Evolutionary conservation across 257 asterid genomes (phyloP).

Genomic region (Voacanga thouarsii): DNA sequence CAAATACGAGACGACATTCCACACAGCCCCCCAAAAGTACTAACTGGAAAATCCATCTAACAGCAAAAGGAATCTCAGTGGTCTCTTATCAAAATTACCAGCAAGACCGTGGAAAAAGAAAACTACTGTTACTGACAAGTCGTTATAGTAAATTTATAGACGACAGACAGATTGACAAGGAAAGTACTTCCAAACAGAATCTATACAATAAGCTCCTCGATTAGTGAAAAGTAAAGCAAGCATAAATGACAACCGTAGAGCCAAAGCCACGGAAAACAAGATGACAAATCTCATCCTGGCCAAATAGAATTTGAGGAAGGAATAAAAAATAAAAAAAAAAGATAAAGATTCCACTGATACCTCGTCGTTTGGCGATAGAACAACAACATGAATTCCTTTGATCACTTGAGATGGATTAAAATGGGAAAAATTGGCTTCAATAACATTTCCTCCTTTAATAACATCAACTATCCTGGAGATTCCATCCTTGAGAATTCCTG

Average conservation of each 20-base stretch:
- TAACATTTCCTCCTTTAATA: slow-evolving; percentile 47
- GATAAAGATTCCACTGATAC: slow-evolving; percentile 25
- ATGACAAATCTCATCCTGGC: too few species aligned
- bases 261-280: background rate
- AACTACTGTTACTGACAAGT: background rate
- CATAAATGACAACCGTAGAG: background rate
- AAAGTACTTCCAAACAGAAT: background rate
- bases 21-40: background rate
- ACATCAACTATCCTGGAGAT: slow-evolving; percentile 47
- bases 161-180: too few species aligned
- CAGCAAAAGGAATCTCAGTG: background rate
- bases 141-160: too few species aligned
- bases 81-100: background rate
- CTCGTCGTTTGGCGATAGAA: slow-evolving; percentile 70
- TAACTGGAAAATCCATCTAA: background rate
- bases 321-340: background rate
- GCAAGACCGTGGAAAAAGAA: background rate
- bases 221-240: background rate
- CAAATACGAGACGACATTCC: background rate
- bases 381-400: slow-evolving; percentile 61
- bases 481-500: slow-evolving; percentile 78
- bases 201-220: background rate
- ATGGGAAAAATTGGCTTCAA: slow-evolving; percentile 43
- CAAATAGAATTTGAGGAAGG: background rate
- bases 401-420: slow-evolving; percentile 47